Evolutionary conservation across 78 protist species (phyloP).

Genomic region (Chrysochromulina parva): DNA sequence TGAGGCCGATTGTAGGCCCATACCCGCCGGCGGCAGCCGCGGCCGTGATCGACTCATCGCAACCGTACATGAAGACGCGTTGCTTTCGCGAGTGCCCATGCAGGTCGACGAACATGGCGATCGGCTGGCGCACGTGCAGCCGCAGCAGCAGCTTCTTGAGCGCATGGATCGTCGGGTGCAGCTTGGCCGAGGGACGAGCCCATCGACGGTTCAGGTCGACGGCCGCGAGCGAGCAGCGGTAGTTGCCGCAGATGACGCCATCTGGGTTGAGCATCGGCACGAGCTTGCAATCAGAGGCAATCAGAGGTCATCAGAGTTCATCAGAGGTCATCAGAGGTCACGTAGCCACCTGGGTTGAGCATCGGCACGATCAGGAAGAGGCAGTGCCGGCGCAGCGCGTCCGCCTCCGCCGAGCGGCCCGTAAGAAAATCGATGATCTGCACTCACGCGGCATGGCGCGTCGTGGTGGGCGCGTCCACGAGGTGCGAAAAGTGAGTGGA

Average conservation of each 20-base stretch:
- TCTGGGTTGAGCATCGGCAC: slow-evolving; percentile 90
- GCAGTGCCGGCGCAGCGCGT: slow-evolving; percentile 42
- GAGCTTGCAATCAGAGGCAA: not conserved
- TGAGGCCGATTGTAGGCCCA: too few relatives aligned
- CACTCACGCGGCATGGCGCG: too few relatives aligned
- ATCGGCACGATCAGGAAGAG: slow-evolving; percentile 67
- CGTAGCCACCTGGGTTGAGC: slow-evolving; percentile 88
- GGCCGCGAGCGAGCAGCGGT: slow-evolving; percentile 71
- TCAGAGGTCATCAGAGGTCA: slow-evolving; percentile 75
- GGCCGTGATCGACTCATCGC: not conserved
- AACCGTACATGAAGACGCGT: slow-evolving; percentile 38
- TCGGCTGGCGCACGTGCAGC: not conserved
- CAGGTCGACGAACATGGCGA: slow-evolving; percentile 37
- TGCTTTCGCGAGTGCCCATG: slow-evolving; percentile 66
- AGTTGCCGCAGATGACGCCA: slow-evolving; percentile 83
- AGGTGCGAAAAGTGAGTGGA: too few relatives aligned
- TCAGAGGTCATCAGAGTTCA: too few relatives aligned
- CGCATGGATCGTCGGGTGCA: slow-evolving; percentile 57
- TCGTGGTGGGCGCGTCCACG: too few relatives aligned
- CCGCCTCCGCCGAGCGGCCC: not conserved
- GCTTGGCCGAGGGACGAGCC: slow-evolving; percentile 23
- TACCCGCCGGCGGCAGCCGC: too few relatives aligned
- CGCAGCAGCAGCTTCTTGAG: slow-evolving; percentile 24
- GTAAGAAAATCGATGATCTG: too few relatives aligned
- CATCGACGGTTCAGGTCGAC: slow-evolving; percentile 78